Evolutionary conservation across 208 protist species (phyloP), one percentile per base, ranked within the genome.

Genomic region (Trypanosoma scelopori): DNA sequence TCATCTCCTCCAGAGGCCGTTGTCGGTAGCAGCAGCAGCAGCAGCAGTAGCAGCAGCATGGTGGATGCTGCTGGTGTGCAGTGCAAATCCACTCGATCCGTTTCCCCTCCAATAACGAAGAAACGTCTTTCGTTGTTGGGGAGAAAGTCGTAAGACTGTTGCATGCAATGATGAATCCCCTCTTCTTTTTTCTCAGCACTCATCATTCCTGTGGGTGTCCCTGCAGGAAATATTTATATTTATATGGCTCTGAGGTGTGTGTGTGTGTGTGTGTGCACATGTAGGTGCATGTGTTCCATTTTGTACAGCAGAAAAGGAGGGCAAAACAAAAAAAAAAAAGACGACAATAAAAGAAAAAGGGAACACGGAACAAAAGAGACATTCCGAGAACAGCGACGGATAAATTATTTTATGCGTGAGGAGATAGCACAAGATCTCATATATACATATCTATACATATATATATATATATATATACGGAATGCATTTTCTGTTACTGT

Each of bases 71-170:
- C 4, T 37, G 13, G 59, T 5, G 32, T 25, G 27, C 28, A 46
- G 18, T 32, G 13, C 45, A 35, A 9, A 9, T 23, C 9, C n/a
- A 35, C 59, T 41, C 45, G 27, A 12, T 62, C 39, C 18, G 5
- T 39, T 1, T 46, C 51, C 41, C 25, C 51, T 20, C 51, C 46
- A 13, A 27, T 41, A 23, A 20, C 39, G 35, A 41, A 50, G 25
- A 62, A 47, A 25, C 65, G 65, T 50, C 48, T 62, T 18, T 71
- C 56, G 15, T 50, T 64, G 56, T 22, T 64, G 15, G 65, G 55
- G 39, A 71, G 39, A 25, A 53, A 62, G 27, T 11, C 25, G 18
- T 48, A 22, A 37, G 20, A 18, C 47, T 22, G 0, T 41, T 57
- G 16, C 25, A 42, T 57, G 2, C 22, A 39, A 3, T 39, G 11